Evolutionary conservation across 2,329 filamentous ascomycete genomes (phyloP).

Genomic region (Colletotrichum lindemuthianum): DNA sequence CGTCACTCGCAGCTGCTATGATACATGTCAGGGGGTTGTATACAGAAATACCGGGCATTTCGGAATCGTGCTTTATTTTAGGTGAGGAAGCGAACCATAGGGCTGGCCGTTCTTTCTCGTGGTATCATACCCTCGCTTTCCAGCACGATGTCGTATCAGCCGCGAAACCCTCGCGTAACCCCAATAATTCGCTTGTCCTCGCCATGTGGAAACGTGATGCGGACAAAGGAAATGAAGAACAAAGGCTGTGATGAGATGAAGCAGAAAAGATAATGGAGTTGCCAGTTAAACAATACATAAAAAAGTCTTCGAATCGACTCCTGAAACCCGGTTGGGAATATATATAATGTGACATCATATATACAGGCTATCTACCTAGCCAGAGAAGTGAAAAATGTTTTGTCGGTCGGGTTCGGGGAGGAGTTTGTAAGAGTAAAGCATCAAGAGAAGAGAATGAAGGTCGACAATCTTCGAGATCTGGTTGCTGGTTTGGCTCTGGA

Average conservation of each 20-base stretch:
- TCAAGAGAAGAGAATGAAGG: conserved; percentile 31
- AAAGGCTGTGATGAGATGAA: conserved; percentile 9
- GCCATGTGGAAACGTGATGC: conserved; percentile 2
- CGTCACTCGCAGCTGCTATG: neutral
- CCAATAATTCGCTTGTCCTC: neutral
- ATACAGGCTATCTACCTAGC: conserved; percentile 41
- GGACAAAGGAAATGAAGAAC: conserved; percentile 9
- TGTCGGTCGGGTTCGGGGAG: conserved; percentile 20
- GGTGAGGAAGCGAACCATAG: conserved; percentile 4
- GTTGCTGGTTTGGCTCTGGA: conserved; percentile 31
- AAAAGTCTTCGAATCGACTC: conserved; percentile 32
- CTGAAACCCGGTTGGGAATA: conserved; percentile 38
- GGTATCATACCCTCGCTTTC: conserved; percentile 29
- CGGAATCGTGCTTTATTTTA: conserved; percentile 27
- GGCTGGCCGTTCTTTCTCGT: conserved; percentile 14
- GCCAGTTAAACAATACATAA: conserved; percentile 35
- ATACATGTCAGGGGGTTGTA: neutral
- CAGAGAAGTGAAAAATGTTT: conserved; percentile 32
- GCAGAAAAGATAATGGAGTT: conserved; percentile 13
- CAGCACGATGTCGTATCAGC: conserved; percentile 10
- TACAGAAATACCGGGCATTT: neutral
- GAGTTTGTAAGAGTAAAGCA: conserved; percentile 27
- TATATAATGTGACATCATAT: conserved; percentile 41
- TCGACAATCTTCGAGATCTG: conserved; percentile 34
- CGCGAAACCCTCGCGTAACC: neutral